Evolutionary conservation across 73 alveolate species (phyloP).

Genomic region (Tetrahymena borealis): DNA sequence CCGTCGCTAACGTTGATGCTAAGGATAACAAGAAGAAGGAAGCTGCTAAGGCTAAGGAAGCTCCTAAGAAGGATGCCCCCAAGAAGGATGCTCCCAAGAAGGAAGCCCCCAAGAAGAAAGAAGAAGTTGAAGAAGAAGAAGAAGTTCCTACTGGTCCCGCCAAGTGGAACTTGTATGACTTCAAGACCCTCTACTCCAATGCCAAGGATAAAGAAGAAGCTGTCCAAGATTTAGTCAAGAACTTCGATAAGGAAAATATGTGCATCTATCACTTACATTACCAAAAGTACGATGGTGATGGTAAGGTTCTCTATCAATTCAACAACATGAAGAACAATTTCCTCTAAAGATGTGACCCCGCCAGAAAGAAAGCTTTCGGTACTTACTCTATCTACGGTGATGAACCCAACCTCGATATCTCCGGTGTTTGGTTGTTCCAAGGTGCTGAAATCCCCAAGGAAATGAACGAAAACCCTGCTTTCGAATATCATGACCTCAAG

Average conservation of each 20-base stretch:
- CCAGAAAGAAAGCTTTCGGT: constrained; percentile 72
- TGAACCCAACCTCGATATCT: constrained; percentile 80
- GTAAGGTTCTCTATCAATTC: constrained; percentile 57
- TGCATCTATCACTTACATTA: constrained; percentile 81
- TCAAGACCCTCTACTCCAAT: constrained; percentile 74
- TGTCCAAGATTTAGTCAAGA: constrained; percentile 59
- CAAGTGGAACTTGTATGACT: constrained; percentile 59
- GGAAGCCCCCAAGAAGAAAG: constrained; percentile 2
- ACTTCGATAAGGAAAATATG: constrained; percentile 68
- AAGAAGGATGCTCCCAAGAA: constrained; percentile 50
- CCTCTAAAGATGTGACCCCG: constrained; percentile 83
- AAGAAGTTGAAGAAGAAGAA: constrained; percentile 4
- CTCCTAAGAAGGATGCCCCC: constrained; percentile 41
- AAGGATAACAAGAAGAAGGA: constrained; percentile 43
- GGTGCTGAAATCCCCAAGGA: constrained; percentile 72
- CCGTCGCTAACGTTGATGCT: constrained; percentile 16
- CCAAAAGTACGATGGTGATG: constrained; percentile 86
- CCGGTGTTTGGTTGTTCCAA: constrained; percentile 93
- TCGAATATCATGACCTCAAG: not conserved
- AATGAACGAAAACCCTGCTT: constrained; percentile 1
- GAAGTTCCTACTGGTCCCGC: constrained; percentile 29
- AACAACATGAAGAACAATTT: constrained; percentile 83
- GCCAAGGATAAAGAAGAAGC: constrained; percentile 69
- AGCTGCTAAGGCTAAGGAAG: constrained; percentile 43
- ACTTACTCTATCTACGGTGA: constrained; percentile 84